Base-by-base conservation (phyloP, 768 basidiomycete species). In the Tephrocybe sp. region DNA sequence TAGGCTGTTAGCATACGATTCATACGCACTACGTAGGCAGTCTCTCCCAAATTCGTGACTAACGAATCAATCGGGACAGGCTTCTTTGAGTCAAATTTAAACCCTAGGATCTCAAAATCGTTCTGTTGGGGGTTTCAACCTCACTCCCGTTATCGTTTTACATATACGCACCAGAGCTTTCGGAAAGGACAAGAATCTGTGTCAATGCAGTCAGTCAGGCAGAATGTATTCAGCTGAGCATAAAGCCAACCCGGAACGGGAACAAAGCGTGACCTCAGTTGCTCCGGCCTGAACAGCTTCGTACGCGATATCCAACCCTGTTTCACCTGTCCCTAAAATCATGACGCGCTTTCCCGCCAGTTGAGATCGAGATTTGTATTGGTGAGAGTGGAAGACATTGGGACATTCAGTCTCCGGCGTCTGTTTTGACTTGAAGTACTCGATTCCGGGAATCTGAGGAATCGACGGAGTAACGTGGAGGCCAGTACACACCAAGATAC, bases 311-410 rank as follows among this genome's bases (percentile, higher is more conserved):
- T 84, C 82, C 77, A 81, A 78, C 2, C 80, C 80, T 4, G 82
- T 84, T 61, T 84, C 82, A 2, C 82, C 82, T 9, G 74, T 77
- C 0, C 82, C 82, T 15, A 83, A 67, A 19, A 84, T 71, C 66
- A 83, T 67, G 18, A 84, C 73, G 19, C 69, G 67, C 54, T 73
- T 71, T 21, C 70, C 73, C 12, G 52, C 38, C 9, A 83, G 64
- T 53, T 80, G 75, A 0, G 61, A 55, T 12, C 75, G 71, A 4
- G 60, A 57, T 56, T 82, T 82, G 66, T 83, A 83, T 29, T 72
- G 58, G 4, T 64, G 62, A 2, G 80, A 83, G 59, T 84, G 82
- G 45, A 77, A 70, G 1, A 69, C 66, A 18, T 49, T 53, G 7
- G 69, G 64, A 24, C 38, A 59, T 62, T 25, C 57, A 39, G 29